Evolutionary conservation across 345 rosid species (phyloP).

Genomic region (Punica granatum): DNA sequence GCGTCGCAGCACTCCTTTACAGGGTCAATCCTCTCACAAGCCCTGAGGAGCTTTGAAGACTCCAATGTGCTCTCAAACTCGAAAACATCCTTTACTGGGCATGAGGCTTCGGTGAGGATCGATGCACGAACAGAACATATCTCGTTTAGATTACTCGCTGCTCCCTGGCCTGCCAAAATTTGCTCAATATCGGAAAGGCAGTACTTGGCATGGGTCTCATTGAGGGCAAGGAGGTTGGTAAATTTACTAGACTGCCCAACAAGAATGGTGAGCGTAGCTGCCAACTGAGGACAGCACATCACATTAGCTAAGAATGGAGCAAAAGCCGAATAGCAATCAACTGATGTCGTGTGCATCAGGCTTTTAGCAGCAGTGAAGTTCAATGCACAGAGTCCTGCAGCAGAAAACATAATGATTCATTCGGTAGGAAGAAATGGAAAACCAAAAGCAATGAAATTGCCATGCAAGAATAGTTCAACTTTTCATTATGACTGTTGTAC

Average conservation of each 20-base stretch:
- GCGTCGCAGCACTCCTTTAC: conserved; percentile 89
- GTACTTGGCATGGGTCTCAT: conserved; percentile 49
- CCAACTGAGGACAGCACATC: conserved; percentile 92
- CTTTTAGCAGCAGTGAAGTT: conserved; percentile 67
- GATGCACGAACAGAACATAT: conserved; percentile 56
- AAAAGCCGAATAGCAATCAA: conserved; percentile 65
- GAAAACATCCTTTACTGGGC: conserved; percentile 66
- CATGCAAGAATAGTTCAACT: background rate
- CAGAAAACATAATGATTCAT: background rate
- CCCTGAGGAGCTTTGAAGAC: conserved; percentile 61
- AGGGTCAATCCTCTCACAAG: conserved; percentile 71
- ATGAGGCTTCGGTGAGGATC: conserved; percentile 76
- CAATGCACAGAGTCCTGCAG: conserved; percentile 59
- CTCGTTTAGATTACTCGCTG: conserved; percentile 37
- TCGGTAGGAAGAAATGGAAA: background rate
- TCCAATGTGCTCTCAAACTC: conserved; percentile 67
- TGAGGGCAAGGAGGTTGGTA: conserved; percentile 61
- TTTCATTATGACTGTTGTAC: background rate
- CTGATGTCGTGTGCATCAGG: conserved; percentile 70
- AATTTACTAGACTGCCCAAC: conserved; percentile 72
- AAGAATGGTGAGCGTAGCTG: conserved; percentile 67
- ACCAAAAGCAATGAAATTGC: background rate
- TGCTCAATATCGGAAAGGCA: conserved; percentile 83
- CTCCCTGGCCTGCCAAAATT: conserved; percentile 74
- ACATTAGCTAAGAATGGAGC: conserved; percentile 88